These are phyloP conservation scores for Mucor indicus DNA, from an alignment of 371 early-diverging fungal genomes.

Conservation along the genomic window DNA sequence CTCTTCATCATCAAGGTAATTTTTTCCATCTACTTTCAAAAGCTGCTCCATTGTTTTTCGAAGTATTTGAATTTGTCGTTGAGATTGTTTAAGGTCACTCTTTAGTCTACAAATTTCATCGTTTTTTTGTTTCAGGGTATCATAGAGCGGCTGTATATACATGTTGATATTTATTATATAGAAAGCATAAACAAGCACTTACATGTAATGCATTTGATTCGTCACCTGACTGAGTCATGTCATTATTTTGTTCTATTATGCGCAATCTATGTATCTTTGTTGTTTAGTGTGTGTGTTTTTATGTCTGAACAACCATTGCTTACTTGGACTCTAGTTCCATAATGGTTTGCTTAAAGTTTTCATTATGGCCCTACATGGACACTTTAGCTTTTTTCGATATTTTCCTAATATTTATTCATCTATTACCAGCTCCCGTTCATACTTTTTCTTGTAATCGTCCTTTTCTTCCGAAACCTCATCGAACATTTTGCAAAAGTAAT, in stretches of 20 bases:
- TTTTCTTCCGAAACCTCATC: slow-evolving; percentile 54
- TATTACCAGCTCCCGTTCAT: slow-evolving; percentile 34
- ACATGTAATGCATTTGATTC: too few relatives aligned
- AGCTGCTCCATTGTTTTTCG: slow-evolving; percentile 41
- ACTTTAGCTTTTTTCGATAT: too few relatives aligned
- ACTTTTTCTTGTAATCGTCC: slow-evolving; percentile 28
- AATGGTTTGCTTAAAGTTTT: not conserved
- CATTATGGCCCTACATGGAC: not conserved
- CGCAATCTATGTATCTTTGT: too few relatives aligned
- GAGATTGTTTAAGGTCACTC: slow-evolving; percentile 22
- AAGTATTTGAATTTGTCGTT: slow-evolving; percentile 28
- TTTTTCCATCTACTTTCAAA: slow-evolving; percentile 26
- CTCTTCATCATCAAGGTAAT: slow-evolving; percentile 5
- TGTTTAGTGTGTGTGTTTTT: too few relatives aligned
- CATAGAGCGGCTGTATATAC: not conserved
- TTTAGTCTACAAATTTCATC: slow-evolving; percentile 18
- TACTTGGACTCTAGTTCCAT: not conserved
- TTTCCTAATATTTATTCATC: too few relatives aligned
- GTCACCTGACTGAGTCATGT: too few relatives aligned
- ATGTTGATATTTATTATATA: too few relatives aligned
- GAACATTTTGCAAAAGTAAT: slow-evolving; percentile 42
- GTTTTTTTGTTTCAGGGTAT: slow-evolving; percentile 6
- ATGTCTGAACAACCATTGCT: not conserved
- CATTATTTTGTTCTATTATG: too few relatives aligned
- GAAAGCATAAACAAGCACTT: too few relatives aligned